Conservation (phyloP, 2,329 filamentous ascomycete species). For the Sporothrix pallida region DNA sequence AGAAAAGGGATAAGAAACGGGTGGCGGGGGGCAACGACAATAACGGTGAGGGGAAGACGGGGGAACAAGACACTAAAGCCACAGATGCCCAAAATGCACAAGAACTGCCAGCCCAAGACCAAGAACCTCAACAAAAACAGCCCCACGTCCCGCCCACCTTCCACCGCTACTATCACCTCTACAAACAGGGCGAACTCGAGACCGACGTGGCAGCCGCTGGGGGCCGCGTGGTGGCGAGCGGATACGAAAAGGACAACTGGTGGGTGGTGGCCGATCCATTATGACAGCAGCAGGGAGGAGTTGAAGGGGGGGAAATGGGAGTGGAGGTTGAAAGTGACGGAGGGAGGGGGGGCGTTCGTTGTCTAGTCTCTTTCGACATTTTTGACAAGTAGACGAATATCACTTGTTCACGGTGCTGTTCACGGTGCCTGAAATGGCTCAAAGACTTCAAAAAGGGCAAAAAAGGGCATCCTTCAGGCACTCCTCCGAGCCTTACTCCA, state of each 20-base stretch:
- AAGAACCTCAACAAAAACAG: constrained; percentile 17
- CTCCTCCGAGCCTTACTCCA: too few species aligned
- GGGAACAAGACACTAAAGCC: too few species aligned
- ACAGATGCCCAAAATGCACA: constrained; percentile 7
- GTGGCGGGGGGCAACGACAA: neutral
- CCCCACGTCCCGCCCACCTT: constrained; percentile 62
- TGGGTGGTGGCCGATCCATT: constrained; percentile 70
- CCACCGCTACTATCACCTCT: constrained; percentile 94
- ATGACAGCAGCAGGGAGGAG: constrained; percentile 1
- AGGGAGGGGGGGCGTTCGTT: neutral
- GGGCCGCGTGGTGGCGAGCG: constrained; percentile 75
- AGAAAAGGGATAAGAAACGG: constrained; percentile 5
- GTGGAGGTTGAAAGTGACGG: too few species aligned
- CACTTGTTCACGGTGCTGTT: too few species aligned
- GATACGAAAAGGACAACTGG: constrained; percentile 99
- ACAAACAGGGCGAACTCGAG: constrained; percentile 84
- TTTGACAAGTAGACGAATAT: constrained; percentile 2
- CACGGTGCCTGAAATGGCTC: neutral
- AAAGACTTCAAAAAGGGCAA: too few species aligned
- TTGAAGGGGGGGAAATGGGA: too few species aligned
- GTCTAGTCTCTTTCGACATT: neutral
- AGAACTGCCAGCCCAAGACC: neutral
- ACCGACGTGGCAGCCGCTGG: constrained; percentile 75
- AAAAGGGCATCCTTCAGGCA: too few species aligned
- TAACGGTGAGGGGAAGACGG: too few species aligned